Percentiles rank a stretch among this genome's conserved stretches.
Conservation (phyloP, 129 eudicot genomes). For the Chrysanthemum seticuspe region DNA sequence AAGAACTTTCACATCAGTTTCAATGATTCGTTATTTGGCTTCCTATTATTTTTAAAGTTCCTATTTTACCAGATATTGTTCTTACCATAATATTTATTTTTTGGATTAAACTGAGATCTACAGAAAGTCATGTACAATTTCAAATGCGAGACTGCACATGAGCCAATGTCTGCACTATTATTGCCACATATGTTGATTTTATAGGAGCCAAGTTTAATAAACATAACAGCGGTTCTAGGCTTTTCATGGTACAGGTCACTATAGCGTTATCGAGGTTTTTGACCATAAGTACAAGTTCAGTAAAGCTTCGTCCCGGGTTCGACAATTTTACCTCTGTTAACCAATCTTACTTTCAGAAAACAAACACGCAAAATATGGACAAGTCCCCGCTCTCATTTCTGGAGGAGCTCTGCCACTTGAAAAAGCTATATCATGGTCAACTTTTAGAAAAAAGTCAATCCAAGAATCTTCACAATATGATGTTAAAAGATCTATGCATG, state of each 20-base stretch:
- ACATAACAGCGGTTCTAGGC: no score
- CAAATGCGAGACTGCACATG: constrained; percentile 84
- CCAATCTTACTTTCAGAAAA: not conserved
- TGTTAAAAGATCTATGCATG: no score
- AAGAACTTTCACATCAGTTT: not conserved
- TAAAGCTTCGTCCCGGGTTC: not conserved
- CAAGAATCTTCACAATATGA: no score
- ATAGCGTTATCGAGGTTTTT: not conserved
- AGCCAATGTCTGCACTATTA: constrained; percentile 32
- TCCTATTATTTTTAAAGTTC: constrained; percentile 9
- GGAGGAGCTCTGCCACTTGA: no score
- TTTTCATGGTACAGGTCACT: not conserved
- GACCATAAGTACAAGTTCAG: not conserved
- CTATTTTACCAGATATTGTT: not conserved
- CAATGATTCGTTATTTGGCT: constrained; percentile 2
- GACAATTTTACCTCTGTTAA: not conserved
- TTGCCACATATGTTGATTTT: no score
- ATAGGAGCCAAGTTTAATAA: no score
- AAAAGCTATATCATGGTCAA: no score
- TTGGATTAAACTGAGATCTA: constrained; percentile 63
- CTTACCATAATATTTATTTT: not conserved
- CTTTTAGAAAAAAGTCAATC: no score
- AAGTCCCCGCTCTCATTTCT: no score
- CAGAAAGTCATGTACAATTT: constrained; percentile 89
- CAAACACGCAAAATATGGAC: no score